Percentiles rank a stretch among this genome's conserved stretches.
Evolutionary conservation across 768 basidiomycete species (phyloP).

Genomic region (Omphalotus guepiniiformis): DNA sequence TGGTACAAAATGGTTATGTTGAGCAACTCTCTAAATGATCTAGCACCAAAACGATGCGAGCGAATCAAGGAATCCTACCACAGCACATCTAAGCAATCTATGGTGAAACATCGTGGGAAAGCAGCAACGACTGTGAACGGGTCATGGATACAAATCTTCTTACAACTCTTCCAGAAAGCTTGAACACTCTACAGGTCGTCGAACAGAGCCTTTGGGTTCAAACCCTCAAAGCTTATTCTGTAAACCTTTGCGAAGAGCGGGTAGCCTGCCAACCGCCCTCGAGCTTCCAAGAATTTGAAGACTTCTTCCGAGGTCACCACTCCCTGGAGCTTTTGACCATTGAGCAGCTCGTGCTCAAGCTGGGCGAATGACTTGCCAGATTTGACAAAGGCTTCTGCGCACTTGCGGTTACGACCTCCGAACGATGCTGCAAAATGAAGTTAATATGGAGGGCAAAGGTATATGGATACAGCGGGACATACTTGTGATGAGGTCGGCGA

Average conservation of each 20-base stretch:
- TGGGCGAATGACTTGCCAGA: constrained; percentile 12
- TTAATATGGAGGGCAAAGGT: neutral
- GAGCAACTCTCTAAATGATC: too few relatives aligned
- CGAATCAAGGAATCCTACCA: too few relatives aligned
- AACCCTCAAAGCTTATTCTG: constrained; percentile 12
- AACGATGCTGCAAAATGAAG: constrained; percentile 3
- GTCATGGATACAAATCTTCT: too few relatives aligned
- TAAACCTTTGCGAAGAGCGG: constrained; percentile 13
- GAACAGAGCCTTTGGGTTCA: constrained; percentile 12
- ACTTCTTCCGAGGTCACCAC: constrained; percentile 11
- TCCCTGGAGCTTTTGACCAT: constrained; percentile 14
- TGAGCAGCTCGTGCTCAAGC: constrained; percentile 12
- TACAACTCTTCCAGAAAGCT: too few relatives aligned
- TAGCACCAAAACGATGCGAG: too few relatives aligned
- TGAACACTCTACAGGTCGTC: constrained; percentile 10
- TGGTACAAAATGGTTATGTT: too few relatives aligned
- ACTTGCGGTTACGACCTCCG: constrained; percentile 14
- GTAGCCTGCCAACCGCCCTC: constrained; percentile 12
- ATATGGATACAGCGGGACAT: neutral
- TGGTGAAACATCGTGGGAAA: too few relatives aligned
- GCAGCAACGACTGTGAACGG: too few relatives aligned
- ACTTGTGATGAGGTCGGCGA: constrained; percentile 14
- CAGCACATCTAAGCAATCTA: too few relatives aligned
- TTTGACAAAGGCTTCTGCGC: constrained; percentile 13
- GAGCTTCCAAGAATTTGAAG: constrained; percentile 9